Base-by-base conservation (phyloP, 1,284 basidiomycete genomes). In the Cutaneotrichosporon cutaneum region DNA sequence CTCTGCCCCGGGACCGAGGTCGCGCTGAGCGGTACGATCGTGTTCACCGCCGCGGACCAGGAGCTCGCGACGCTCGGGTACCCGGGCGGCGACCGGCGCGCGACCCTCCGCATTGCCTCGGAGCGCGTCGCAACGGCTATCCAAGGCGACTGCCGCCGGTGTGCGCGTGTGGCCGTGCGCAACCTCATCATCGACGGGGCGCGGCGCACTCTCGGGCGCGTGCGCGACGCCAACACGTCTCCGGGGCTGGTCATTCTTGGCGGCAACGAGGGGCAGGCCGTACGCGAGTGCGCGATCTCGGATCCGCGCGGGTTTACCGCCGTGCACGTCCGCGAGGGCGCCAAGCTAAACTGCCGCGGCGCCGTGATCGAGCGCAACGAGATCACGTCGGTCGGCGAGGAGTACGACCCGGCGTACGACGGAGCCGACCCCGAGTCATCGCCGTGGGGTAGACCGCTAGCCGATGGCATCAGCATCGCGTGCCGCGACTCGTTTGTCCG, bases 41-140 rank as follows among this genome's bases (percentile, higher is more conserved):
- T 80, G 60, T 82, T 82, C 70, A 80, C 80, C 5, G 79, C 77
- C 1, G 77, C 77, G 8, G 78, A 81, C 59, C 82, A 83, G 65
- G 81, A 81, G 57, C 68, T 83, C 26, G 77, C 79, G 21, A 83
- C 82, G 3, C 69, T 71, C 50, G 82, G 82, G 3, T 80, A 81
- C 59, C 82, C 82, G 1, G 72, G 72, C 3, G 81, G 75, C 22
- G 70, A 75, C 16, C 70, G 77, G 18, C 71, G 82, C 32, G 82
- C 82, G 0, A 75, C 65, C 11, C 62, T 83, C 5, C 61, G 72
- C 7, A 73, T 82, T 27, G 72, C 72, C 22, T 76, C 74, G 4
- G 63, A 67, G 13, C 51, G 72, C 9, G 58, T 72, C 2, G 73
- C 66, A 1, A 78, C 76, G 0, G 76, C 74, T 0, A 66, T 80